Percentiles rank a stretch among this genome's conserved stretches.
phyloP scores from a whole-genome alignment of 1,139 yeast species.

The Protomyces gravidus region DNA sequence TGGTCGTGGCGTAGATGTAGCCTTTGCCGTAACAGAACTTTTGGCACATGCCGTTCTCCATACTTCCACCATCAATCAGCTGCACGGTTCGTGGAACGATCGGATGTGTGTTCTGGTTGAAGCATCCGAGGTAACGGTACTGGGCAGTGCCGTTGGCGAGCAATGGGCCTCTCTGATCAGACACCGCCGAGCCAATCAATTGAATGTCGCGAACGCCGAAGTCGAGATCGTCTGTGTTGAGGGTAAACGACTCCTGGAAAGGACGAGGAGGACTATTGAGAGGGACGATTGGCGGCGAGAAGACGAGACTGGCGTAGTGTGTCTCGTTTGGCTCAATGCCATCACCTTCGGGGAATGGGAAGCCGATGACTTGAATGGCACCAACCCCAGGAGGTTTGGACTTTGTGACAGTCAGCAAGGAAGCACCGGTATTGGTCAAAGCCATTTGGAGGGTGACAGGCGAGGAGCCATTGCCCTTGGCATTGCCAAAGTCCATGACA shows the following conservation, averaged over 20 bases:
- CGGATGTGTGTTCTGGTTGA: neutral
- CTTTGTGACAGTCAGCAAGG: neutral
- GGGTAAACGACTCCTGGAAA: neutral
- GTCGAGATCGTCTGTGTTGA: neutral
- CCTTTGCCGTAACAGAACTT: neutral
- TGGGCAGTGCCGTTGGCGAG: constrained; percentile 3
- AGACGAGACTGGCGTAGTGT: neutral
- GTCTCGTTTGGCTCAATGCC: neutral
- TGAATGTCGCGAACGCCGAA: neutral
- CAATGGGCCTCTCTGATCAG: neutral
- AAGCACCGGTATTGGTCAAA: neutral
- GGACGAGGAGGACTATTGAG: neutral
- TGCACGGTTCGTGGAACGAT: neutral
- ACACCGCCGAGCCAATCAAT: neutral
- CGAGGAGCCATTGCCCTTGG: neutral
- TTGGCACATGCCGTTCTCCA: constrained; percentile 4
- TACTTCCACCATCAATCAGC: neutral
- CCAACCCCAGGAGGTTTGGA: constrained; percentile 11
- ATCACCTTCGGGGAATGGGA: constrained; percentile 3
- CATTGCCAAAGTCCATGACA: constrained; percentile 1
- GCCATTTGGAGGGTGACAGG: neutral
- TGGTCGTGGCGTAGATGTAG: neutral
- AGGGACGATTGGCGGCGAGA: constrained; percentile 2
- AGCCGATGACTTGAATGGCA: neutral
- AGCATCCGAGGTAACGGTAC: constrained; percentile 11